These are phyloP conservation scores for Phytophthora pini DNA, from an alignment of 352 stramenopile genomes.

Conservation along the genomic window DNA sequence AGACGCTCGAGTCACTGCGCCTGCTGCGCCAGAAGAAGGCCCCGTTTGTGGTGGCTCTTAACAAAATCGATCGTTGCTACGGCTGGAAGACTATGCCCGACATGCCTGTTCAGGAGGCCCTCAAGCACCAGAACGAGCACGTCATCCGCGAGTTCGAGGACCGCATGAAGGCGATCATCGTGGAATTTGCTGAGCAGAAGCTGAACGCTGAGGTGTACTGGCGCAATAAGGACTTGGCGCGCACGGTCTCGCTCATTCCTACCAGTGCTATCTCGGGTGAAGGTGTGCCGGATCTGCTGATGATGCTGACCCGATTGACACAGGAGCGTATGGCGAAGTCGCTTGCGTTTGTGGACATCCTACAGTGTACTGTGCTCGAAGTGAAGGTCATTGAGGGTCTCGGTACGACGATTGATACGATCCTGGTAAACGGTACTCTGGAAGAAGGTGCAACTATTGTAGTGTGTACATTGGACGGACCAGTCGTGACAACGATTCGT, in stretches of 20 bases:
- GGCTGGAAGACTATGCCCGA: conserved; percentile 97
- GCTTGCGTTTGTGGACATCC: conserved; percentile 88
- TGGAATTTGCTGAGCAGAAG: conserved; percentile 96
- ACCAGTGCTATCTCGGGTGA: conserved; percentile 99
- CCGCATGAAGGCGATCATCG: conserved; percentile 93
- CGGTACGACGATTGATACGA: conserved; percentile 98
- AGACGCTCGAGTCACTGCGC: conserved; percentile 99
- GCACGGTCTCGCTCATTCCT: conserved; percentile 97
- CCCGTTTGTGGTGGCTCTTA: conserved; percentile 99
- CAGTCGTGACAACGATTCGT: conserved; percentile 97
- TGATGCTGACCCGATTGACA: conserved; percentile 96
- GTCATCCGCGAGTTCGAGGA: conserved; percentile 97
- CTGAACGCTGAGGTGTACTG: conserved; percentile 99
- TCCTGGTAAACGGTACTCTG: conserved; percentile 98
- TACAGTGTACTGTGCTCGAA: conserved; percentile 98
- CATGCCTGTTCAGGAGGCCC: conserved; percentile 93
- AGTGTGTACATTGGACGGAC: conserved; percentile 98
- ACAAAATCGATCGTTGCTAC: conserved; percentile 99
- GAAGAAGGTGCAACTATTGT: conserved; percentile 97
- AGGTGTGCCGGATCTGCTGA: conserved; percentile 98
- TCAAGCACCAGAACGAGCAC: conserved; percentile 92
- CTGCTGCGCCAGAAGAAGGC: conserved; percentile 95
- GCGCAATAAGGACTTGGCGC: conserved; percentile 97
- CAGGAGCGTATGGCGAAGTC: conserved; percentile 94
- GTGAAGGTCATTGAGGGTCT: conserved; percentile 99